Evolutionary conservation across 1,284 basidiomycete species (phyloP).

Genomic region (Papiliotrema flavescens): DNA sequence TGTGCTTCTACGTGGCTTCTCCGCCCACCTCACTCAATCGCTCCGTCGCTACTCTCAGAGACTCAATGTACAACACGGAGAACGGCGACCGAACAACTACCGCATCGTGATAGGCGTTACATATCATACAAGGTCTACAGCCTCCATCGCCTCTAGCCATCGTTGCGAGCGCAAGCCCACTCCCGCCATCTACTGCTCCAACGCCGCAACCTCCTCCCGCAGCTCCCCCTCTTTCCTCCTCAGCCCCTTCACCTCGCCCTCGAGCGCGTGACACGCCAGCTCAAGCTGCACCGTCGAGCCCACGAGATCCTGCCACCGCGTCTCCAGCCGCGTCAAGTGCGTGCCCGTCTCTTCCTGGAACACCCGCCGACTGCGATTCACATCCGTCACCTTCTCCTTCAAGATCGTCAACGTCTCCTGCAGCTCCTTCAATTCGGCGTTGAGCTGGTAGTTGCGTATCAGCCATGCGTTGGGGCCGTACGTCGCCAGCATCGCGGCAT

Average conservation of each 20-base stretch:
- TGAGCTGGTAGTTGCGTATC: slow-evolving; percentile 82
- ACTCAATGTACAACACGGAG: no score
- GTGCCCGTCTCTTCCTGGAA: slow-evolving; percentile 48
- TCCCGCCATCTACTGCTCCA: slow-evolving; percentile 19
- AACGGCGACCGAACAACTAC: no score
- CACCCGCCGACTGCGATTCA: slow-evolving; percentile 84
- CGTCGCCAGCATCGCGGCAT: slow-evolving; percentile 75
- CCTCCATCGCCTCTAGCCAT: no score
- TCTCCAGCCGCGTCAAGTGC: slow-evolving; percentile 42
- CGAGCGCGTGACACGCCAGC: slow-evolving; percentile 46
- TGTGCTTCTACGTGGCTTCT: no score
- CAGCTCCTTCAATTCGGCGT: slow-evolving; percentile 68
- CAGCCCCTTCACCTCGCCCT: slow-evolving; percentile 42
- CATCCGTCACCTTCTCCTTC: slow-evolving; percentile 69
- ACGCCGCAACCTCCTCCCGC: slow-evolving; percentile 34
- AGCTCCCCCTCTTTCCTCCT: slow-evolving; percentile 35
- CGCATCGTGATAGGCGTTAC: not conserved
- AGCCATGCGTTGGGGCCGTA: slow-evolving; percentile 90
- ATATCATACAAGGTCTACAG: not conserved
- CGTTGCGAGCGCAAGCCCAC: no score
- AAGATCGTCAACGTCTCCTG: slow-evolving; percentile 69
- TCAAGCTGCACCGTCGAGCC: slow-evolving; percentile 45
- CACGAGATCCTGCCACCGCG: slow-evolving; percentile 46
- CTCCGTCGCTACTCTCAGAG: no score
- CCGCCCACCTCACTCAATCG: no score